These are phyloP conservation scores for Boletus vinaceobasis DNA, from an alignment of 768 basidiomycete species.

Conservation along the genomic window DNA sequence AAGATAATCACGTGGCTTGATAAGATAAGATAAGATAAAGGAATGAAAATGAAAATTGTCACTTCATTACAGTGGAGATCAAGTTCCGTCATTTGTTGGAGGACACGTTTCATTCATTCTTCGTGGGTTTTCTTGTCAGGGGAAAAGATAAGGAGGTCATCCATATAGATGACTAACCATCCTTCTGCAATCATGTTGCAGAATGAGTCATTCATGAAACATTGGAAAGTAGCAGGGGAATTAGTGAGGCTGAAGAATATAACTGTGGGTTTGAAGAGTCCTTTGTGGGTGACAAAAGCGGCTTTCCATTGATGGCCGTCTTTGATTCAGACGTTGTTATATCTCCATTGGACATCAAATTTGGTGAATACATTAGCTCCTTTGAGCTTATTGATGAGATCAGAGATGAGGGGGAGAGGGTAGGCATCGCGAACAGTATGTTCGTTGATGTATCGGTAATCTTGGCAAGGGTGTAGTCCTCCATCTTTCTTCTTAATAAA, in stretches of 20 bases:
- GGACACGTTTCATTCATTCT: background rate
- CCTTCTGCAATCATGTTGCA: background rate
- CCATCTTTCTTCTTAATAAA: background rate
- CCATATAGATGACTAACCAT: background rate
- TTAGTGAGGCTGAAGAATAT: background rate
- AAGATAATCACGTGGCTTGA: too few relatives aligned
- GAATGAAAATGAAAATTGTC: too few relatives aligned
- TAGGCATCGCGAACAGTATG: background rate
- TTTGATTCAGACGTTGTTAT: background rate
- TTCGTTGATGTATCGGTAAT: background rate
- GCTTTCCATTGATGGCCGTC: background rate
- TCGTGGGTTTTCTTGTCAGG: rapidly evolving
- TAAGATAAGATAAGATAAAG: too few relatives aligned
- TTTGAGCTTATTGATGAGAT: too few relatives aligned
- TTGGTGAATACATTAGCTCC: too few relatives aligned
- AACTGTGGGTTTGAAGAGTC: background rate
- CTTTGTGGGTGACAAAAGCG: background rate
- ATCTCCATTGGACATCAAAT: background rate
- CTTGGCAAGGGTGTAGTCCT: too few relatives aligned
- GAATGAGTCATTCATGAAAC: background rate
- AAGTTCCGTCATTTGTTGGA: background rate
- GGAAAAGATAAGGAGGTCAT: background rate
- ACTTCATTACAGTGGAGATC: too few relatives aligned
- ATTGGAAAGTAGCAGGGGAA: background rate
- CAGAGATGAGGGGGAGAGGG: background rate